phyloP scores from a whole-genome alignment of 352 stramenopile species.

The Elongisporangium prolatum region DNA sequence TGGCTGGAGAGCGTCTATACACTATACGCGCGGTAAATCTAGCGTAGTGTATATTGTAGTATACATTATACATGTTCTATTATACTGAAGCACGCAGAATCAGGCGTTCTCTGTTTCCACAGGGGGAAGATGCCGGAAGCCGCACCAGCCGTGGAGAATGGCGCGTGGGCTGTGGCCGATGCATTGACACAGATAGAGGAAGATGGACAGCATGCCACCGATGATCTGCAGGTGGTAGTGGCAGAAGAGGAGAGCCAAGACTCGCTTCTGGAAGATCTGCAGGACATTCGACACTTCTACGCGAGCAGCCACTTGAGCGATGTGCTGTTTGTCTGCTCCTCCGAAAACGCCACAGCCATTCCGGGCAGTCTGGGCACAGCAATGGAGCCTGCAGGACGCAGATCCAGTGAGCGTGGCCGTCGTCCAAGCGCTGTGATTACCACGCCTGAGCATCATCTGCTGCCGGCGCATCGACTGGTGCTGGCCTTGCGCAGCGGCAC shows the following conservation, averaged over 20 bases:
- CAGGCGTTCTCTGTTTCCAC: not conserved
- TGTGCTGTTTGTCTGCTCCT: slow-evolving; percentile 72
- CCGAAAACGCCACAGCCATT: slow-evolving; percentile 11
- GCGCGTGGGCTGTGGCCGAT: not conserved
- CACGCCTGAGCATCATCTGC: slow-evolving; percentile 29
- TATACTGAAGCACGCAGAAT: not conserved
- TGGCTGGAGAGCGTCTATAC: not conserved
- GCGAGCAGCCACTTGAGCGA: slow-evolving; percentile 74
- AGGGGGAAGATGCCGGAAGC: slow-evolving; percentile 2
- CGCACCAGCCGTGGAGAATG: not conserved
- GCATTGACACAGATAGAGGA: not conserved
- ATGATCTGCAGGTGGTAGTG: slow-evolving; percentile 1
- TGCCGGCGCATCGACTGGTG: slow-evolving; percentile 74
- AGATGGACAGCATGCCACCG: slow-evolving; percentile 2
- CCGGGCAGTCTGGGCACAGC: slow-evolving; percentile 1
- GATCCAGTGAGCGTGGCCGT: not conserved
- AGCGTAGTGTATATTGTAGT: not conserved
- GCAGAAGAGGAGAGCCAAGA: slow-evolving; percentile 8
- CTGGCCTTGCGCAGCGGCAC: slow-evolving; percentile 70
- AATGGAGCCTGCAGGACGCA: slow-evolving; percentile 1
- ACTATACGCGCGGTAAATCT: not conserved
- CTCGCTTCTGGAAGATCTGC: slow-evolving; percentile 42
- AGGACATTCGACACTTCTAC: slow-evolving; percentile 52
- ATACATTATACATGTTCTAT: not conserved
- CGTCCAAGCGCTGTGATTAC: not conserved